Evolutionary conservation across 1,139 yeast species (phyloP), one percentile per base, ranked within the genome.

Genomic region (Pneumocystis canis): DNA sequence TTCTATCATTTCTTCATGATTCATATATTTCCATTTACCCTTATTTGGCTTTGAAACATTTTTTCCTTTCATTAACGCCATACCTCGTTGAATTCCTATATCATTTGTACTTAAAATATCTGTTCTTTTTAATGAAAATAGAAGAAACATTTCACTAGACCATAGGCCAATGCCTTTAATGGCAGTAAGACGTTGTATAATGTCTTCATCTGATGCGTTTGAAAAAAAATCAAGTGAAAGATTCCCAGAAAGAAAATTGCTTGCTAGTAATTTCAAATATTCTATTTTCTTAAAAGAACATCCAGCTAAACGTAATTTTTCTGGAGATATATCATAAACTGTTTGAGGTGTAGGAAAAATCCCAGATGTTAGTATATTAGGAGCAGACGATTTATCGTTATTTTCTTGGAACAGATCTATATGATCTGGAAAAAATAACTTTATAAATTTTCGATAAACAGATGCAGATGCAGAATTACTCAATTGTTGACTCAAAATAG

Each of bases 101-200:
- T 90, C 97, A 41, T 84, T 89, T 16, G 82, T 77, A 1, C 94
- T 86, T 72, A 88, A 87, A 0, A 87, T 82, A 71, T 89, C 84
- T 71, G 81, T 71, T 65, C 87, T 79, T 39, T 79, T 79, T 60
- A 89, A 74, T 0, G 87, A 85, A 70, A 89, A 88, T 28, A 85
- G 72, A 20, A 86, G 75, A 74, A 89, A 89, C 96, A 89, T 89
- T 64, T 85, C 87, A 0, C 95, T 94, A 9, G 90, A 83, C 97
- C 97, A 89, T 1, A 83, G 81, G 0, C 97, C 97, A 40, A 89
- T 81, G 0, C 97, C 97, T 70, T 88, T 87, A 63, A 89, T 75
- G 57, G 76, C 73, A 0, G 83, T 82, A 63, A 89, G 73, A 64
- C 79, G 82, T 30, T 79, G 80, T 1, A 81, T 76, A 2, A 87